phyloP scores from a whole-genome alignment of 1,284 basidiomycete genomes.

The Fomitopsis betulina region DNA sequence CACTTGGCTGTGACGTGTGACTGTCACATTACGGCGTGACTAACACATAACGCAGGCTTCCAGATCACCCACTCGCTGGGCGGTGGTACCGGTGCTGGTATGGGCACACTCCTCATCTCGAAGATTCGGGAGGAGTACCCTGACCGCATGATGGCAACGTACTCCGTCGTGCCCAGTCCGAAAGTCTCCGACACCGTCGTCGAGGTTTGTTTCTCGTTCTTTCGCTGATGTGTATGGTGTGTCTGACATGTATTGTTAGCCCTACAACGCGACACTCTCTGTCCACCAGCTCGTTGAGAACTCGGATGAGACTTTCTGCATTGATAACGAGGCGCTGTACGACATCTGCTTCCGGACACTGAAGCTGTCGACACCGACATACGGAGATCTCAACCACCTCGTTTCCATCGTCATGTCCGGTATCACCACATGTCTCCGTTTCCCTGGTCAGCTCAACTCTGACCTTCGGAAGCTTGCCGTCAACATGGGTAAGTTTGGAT shows the following conservation, averaged over 20 bases:
- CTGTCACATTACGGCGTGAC: constrained; percentile 13
- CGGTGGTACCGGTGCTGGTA: constrained; percentile 94
- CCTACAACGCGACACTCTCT: constrained; percentile 94
- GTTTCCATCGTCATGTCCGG: constrained; percentile 99
- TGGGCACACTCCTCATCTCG: constrained; percentile 87
- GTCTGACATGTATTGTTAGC: constrained; percentile 35
- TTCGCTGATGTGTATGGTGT: background rate
- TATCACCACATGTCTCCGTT: constrained; percentile 92
- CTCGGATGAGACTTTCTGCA: constrained; percentile 94
- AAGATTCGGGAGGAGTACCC: constrained; percentile 94
- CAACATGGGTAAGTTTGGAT: constrained; percentile 82
- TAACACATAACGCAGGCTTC: constrained; percentile 57
- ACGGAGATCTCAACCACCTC: constrained; percentile 96
- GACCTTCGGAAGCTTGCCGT: constrained; percentile 96
- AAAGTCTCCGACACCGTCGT: constrained; percentile 98
- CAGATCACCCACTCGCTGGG: constrained; percentile 96
- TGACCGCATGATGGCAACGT: constrained; percentile 97
- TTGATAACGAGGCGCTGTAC: constrained; percentile 98
- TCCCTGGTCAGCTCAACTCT: constrained; percentile 99
- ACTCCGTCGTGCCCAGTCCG: constrained; percentile 92
- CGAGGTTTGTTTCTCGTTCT: constrained; percentile 50
- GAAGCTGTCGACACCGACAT: constrained; percentile 91
- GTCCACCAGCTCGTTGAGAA: constrained; percentile 96
- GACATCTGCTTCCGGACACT: constrained; percentile 98
- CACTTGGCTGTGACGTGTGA: constrained; percentile 12